Conservation (phyloP, 208 protist species). For the Trypanosoma platydactyli region DNA sequence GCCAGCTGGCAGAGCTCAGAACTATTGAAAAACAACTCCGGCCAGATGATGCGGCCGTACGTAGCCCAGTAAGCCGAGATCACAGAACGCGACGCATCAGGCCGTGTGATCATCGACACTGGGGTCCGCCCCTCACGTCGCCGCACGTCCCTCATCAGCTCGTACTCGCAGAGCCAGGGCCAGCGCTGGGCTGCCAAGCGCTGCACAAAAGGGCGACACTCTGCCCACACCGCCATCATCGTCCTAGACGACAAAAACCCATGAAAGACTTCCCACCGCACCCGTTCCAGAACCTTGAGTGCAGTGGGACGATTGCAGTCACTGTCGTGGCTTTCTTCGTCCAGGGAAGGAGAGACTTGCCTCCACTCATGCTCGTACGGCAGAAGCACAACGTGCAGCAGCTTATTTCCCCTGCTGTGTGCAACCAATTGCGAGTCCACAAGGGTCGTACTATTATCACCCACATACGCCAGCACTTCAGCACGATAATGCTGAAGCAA, state of each 20-base stretch:
- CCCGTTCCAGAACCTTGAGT: constrained; percentile 1
- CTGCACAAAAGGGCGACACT: constrained; percentile 27
- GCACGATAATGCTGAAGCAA: constrained; percentile 42
- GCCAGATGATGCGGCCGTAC: constrained; percentile 49
- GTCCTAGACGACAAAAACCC: constrained; percentile 33
- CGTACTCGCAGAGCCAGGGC: constrained; percentile 51
- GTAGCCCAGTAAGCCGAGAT: constrained; percentile 73
- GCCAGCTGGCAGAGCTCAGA: constrained; percentile 74
- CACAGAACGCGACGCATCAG: constrained; percentile 30
- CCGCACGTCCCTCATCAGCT: constrained; percentile 46
- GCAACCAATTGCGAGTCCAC: constrained; percentile 35
- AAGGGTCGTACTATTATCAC: background rate
- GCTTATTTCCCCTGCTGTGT: constrained; percentile 30
- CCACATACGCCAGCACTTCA: constrained; percentile 31
- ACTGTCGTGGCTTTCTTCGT: background rate
- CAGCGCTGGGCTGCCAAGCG: constrained; percentile 45
- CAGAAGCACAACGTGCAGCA: constrained; percentile 37
- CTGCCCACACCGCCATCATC: constrained; percentile 36
- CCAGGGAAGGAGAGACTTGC: background rate
- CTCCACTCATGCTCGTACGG: constrained; percentile 13
- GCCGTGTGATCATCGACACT: constrained; percentile 38
- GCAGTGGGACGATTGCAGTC: background rate
- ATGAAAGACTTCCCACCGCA: constrained; percentile 38
- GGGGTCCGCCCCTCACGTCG: constrained; percentile 35
- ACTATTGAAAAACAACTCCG: constrained; percentile 56